Conservation (phyloP, 176 grass and related monocot genomes). For the Paspalum vaginatum region DNA sequence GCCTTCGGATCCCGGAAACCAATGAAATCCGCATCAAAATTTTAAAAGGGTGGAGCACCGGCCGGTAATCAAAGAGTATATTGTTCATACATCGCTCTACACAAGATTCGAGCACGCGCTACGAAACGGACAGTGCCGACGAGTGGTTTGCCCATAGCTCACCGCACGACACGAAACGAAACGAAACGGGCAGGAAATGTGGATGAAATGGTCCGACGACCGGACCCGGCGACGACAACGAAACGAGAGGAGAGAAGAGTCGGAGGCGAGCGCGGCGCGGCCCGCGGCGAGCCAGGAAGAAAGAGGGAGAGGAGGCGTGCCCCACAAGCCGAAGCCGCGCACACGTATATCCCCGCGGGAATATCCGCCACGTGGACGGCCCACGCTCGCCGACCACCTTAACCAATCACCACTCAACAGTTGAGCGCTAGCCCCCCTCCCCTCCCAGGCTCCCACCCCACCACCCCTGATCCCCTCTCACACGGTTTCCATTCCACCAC, state of each 20-base stretch:
- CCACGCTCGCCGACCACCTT: slow-evolving; percentile 43
- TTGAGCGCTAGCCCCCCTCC: slow-evolving; percentile 1
- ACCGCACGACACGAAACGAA: not conserved
- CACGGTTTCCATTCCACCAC: not conserved
- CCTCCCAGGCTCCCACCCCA: not conserved
- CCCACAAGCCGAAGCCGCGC: slow-evolving; percentile 47
- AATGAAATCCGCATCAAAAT: too few relatives aligned
- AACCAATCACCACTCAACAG: slow-evolving; percentile 52
- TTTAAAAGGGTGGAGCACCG: too few relatives aligned
- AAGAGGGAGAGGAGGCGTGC: slow-evolving; percentile 39
- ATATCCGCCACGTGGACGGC: slow-evolving; percentile 87
- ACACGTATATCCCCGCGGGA: slow-evolving; percentile 47
- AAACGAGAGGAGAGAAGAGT: slow-evolving; percentile 11
- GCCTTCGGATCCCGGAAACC: too few relatives aligned
- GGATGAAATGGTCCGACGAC: slow-evolving; percentile 27
- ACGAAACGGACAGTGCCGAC: not conserved
- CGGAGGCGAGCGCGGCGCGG: not conserved
- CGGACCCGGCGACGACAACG: slow-evolving; percentile 25
- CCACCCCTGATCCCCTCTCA: not conserved
- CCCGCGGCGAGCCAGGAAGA: not conserved
- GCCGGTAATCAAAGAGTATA: too few relatives aligned
- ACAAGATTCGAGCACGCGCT: too few relatives aligned
- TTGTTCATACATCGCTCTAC: too few relatives aligned
- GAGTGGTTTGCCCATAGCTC: not conserved
- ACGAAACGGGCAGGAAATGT: not conserved